These are phyloP conservation scores for Dichotomopilus funicola DNA, from an alignment of 2,329 filamentous ascomycete genomes.

Conservation along the genomic window DNA sequence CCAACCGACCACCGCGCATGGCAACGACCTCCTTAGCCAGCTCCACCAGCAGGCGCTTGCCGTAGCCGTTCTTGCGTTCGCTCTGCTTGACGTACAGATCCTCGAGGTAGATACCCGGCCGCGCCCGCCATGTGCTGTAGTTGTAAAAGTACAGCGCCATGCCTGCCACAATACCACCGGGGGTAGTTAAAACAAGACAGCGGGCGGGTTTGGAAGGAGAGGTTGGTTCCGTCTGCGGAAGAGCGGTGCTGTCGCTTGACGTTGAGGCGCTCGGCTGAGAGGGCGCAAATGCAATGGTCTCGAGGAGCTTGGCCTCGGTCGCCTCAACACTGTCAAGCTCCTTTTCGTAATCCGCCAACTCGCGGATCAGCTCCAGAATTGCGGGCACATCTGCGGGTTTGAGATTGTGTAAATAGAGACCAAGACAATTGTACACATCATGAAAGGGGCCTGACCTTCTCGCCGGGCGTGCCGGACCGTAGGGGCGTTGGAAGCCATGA, in stretches of 20 bases:
- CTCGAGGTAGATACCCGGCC: constrained; percentile 84
- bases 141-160: constrained; percentile 95
- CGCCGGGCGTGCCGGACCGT: constrained; percentile 52
- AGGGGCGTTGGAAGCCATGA: constrained; percentile 13
- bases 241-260: constrained; percentile 19
- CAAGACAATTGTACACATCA: background rate
- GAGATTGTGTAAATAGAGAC: constrained; percentile 4
- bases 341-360: constrained; percentile 83
- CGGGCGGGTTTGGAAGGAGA: constrained; percentile 59
- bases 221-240: constrained; percentile 46
- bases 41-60: constrained; percentile 64
- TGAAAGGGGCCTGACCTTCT: constrained; percentile 40
- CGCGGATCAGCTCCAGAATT: constrained; percentile 78
- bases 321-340: constrained; percentile 68
- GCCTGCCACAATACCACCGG: constrained; percentile 49
- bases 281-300: constrained; percentile 72
- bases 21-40: constrained; percentile 73
- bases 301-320: constrained; percentile 63
- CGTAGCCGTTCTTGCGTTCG: constrained; percentile 72
- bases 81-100: constrained; percentile 75
- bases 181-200: constrained; percentile 60
- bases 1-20: constrained; percentile 67
- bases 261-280: constrained; percentile 31
- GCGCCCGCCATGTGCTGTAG: constrained; percentile 88
- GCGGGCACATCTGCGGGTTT: constrained; percentile 59